These are phyloP conservation scores for Penicillium sp. DNA, from an alignment of 2,329 filamentous ascomycete genomes.

Conservation along the genomic window DNA sequence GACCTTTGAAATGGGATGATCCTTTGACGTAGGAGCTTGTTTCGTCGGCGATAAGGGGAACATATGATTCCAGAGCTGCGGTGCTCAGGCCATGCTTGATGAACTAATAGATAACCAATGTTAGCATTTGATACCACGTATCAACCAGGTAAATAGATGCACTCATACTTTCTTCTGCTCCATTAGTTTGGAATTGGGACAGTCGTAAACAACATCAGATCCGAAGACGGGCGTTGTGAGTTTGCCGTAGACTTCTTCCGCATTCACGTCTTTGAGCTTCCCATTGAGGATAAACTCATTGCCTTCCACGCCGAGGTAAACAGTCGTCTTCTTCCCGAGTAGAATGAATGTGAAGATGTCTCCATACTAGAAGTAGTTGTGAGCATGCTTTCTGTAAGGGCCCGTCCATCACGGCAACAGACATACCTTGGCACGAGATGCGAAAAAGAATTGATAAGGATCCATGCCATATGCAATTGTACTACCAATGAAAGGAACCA, in stretches of 20 bases:
- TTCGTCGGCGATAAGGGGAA: slow-evolving; percentile 77
- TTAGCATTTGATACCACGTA: background rate
- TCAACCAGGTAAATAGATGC: background rate
- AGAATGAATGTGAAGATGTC: slow-evolving; percentile 90
- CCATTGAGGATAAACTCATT: slow-evolving; percentile 95
- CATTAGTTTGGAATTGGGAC: slow-evolving; percentile 89
- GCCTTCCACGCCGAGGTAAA: slow-evolving; percentile 76
- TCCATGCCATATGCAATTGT: slow-evolving; percentile 49
- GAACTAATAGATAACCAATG: slow-evolving; percentile 40
- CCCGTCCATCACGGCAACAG: background rate
- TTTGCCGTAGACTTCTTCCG: slow-evolving; percentile 84
- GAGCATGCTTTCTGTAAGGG: slow-evolving; percentile 7
- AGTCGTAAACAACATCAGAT: slow-evolving; percentile 85
- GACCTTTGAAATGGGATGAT: slow-evolving; percentile 59
- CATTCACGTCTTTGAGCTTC: slow-evolving; percentile 85
- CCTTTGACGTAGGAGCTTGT: slow-evolving; percentile 54
- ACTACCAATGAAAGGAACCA: slow-evolving; percentile 61
- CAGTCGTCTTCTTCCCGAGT: slow-evolving; percentile 84
- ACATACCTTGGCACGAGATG: slow-evolving; percentile 69
- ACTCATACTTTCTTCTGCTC: slow-evolving; percentile 85
- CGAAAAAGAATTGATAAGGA: slow-evolving; percentile 80
- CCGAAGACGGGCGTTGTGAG: slow-evolving; percentile 74
- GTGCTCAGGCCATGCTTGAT: slow-evolving; percentile 66
- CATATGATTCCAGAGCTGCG: slow-evolving; percentile 66
- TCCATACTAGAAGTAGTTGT: slow-evolving; percentile 63